Evolutionary conservation across 163 green algal genomes (phyloP).

Genomic region (Coccomyxa subellipsoidea): DNA sequence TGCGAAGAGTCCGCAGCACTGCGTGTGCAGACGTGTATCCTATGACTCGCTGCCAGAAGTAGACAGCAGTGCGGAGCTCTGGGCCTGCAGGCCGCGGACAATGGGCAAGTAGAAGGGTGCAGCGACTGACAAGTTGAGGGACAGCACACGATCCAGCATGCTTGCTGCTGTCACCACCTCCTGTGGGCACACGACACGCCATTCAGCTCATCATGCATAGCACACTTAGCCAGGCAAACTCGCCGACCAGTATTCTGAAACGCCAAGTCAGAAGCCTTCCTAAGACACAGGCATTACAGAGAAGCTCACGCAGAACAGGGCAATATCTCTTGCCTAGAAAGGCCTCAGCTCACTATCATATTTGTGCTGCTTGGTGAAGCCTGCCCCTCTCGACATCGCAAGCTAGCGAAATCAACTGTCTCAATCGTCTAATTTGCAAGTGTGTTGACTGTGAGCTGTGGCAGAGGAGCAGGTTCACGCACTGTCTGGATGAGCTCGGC

Average conservation of each 20-base stretch:
- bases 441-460: background rate
- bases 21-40: background rate
- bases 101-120: background rate
- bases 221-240: background rate
- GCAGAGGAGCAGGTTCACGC: background rate
- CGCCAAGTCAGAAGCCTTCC: background rate
- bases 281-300: no score
- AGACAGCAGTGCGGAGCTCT: background rate
- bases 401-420: no score
- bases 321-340: no score
- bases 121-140: background rate
- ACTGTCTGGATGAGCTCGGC: background rate
- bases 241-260: background rate
- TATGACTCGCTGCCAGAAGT: background rate
- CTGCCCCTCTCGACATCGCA: no score
- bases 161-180: background rate
- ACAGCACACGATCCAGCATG: background rate
- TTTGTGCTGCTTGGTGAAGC: no score
- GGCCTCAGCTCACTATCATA: no score
- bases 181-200: background rate
- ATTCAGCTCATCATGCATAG: background rate
- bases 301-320: no score
- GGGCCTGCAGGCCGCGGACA: background rate
- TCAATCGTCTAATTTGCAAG: background rate
- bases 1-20: no score